A percentile compares a stretch with the other conserved stretches of the same genome.
Evolutionary conservation across 1,284 basidiomycete genomes (phyloP).

Genomic region (Ganoderma lucidum): DNA sequence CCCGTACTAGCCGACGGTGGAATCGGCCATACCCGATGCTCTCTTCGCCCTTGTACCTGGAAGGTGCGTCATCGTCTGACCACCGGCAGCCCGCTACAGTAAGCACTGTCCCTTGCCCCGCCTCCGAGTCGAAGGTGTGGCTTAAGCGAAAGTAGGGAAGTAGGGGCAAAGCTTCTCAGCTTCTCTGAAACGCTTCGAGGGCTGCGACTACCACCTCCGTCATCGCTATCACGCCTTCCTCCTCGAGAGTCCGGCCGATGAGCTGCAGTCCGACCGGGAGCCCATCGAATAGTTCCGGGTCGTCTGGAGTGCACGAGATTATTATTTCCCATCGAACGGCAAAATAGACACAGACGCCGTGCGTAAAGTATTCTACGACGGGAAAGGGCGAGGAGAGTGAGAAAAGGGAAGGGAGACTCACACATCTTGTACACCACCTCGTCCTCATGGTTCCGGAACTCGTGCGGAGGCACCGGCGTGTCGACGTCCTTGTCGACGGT

Average conservation of each 20-base stretch:
- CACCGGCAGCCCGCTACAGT: neutral
- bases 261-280: constrained; percentile 60
- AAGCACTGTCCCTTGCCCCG: neutral
- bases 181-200: constrained; percentile 31
- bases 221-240: constrained; percentile 56
- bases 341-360: neutral
- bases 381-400: neutral
- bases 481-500: constrained; percentile 46
- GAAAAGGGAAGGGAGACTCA: constrained; percentile 38
- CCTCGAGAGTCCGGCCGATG: constrained; percentile 56
- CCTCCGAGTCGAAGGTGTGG: neutral
- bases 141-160: neutral
- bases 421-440: constrained; percentile 53
- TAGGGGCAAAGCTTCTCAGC: neutral
- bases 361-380: neutral
- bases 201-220: constrained; percentile 46
- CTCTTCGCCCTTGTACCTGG: neutral
- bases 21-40: neutral
- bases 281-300: constrained; percentile 51
- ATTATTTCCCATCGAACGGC: neutral
- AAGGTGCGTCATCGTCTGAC: neutral
- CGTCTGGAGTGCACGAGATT: constrained; percentile 43
- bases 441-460: constrained; percentile 51
- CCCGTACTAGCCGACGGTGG: neutral
- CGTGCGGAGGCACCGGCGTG: constrained; percentile 38